These are phyloP conservation scores for Candida odintsovae DNA, from an alignment of 805 yeast genomes.

Conservation along the genomic window DNA sequence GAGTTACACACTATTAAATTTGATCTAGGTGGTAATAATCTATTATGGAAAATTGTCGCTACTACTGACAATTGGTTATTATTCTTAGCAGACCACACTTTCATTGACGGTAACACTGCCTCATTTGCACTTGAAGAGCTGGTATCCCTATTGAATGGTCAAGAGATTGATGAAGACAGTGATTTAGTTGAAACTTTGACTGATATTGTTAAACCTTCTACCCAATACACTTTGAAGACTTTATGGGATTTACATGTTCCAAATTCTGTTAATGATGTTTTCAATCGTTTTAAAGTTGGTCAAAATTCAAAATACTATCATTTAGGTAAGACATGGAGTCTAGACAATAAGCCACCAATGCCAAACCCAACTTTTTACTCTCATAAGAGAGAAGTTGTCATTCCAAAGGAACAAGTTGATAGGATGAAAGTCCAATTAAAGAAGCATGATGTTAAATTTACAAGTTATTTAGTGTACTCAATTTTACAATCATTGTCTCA, in stretches of 20 bases:
- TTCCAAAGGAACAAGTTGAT: neutral
- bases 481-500: neutral
- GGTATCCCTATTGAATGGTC: neutral
- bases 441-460: conserved; percentile 4
- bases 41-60: neutral
- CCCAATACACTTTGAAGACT: neutral
- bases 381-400: neutral
- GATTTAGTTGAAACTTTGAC: neutral
- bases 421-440: neutral
- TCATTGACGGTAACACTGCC: conserved; percentile 5
- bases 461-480: conserved; percentile 1
- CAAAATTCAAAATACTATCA: neutral
- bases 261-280: neutral
- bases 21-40: neutral
- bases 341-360: neutral
- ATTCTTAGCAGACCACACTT: conserved; percentile 4
- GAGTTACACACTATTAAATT: neutral
- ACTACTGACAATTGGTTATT: conserved; percentile 3
- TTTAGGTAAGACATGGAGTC: neutral
- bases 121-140: conserved; percentile 6
- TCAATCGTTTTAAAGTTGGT: neutral
- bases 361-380: neutral
- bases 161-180: conserved; percentile 6
- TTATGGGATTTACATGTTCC: neutral
- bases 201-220: neutral